These are phyloP conservation scores for Dendrobium catenatum DNA, from an alignment of 106 monocot genomes.

Conservation along the genomic window DNA sequence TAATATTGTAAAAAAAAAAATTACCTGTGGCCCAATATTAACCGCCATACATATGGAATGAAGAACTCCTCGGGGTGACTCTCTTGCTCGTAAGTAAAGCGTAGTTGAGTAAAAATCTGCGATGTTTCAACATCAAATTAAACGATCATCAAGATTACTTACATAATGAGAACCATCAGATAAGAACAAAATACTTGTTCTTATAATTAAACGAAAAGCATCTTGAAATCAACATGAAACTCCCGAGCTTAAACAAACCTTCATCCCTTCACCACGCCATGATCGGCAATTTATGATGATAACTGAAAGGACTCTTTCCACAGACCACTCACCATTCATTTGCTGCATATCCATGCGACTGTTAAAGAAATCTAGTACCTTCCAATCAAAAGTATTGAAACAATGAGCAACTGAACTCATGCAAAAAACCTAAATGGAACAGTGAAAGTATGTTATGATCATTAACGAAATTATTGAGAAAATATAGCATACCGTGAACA, in stretches of 20 bases:
- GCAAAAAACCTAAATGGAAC: not conserved
- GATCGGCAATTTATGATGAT: constrained; percentile 87
- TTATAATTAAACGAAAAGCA: not conserved
- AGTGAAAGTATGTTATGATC: not conserved
- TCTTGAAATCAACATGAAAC: not conserved
- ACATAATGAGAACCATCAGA: not conserved
- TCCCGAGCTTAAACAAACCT: constrained; percentile 29
- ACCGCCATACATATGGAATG: constrained; percentile 88
- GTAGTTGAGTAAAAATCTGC: constrained; percentile 93
- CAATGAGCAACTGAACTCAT: not conserved
- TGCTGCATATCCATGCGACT: constrained; percentile 89
- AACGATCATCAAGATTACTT: not conserved
- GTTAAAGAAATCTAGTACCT: constrained; percentile 98
- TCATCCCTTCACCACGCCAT: constrained; percentile 98
- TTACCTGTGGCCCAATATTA: constrained; percentile 66
- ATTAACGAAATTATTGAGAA: not conserved
- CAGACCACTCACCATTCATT: constrained; percentile 82
- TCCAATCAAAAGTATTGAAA: constrained; percentile 10
- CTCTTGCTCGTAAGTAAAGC: constrained; percentile 99
- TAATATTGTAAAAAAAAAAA: not conserved
- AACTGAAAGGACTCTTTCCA: constrained; percentile 77
- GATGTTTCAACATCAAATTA: not conserved
- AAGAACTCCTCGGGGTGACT: constrained; percentile 96
- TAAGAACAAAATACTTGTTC: not conserved
- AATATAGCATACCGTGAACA: constrained; percentile 56